Evolutionary conservation across 257 asterid genomes (phyloP), one percentile per base, ranked within the genome.

Genomic region (Salvia rosmarinus): DNA sequence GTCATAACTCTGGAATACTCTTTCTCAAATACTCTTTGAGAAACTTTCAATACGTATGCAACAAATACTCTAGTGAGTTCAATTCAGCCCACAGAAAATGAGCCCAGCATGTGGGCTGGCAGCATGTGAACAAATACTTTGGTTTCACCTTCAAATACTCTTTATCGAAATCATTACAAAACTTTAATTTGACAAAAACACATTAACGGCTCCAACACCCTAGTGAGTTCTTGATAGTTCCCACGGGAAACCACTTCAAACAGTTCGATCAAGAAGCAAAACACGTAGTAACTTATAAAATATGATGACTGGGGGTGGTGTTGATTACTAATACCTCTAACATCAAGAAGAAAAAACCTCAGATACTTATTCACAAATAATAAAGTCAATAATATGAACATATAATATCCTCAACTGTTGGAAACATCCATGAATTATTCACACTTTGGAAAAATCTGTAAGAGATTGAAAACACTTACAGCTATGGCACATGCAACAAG

Each of bases 401-500:
- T 0, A 71, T 10, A 56, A 49, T 52, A 64, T 64, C 61, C 44
- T 25, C 56, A 50, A 17, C 6, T 16, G 28, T n/a, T 11, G 30
- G 51, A 52, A 2, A 57, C 19, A 32, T 57, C 7, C 56, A 43
- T 16, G 52, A 74, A 28, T 54, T 46, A 28, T 54, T 46, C 57
- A 23, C 14, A 14, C 28, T 4, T 34, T 3, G 35, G 28, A 23
- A 74, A 61, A 56, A 35, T 11, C 4, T 4, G 40, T 11, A 42
- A 70, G 55, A 59, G 37, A 66, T 64, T 49, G 55, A 71, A 64
- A 35, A 57, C 67, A 83, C 97, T 90, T 90, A 92, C 98, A 25
- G 89, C 98, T 64, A 92, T 60, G 35, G 93, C 69, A 79, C 98
- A 92, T 2, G 90, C 96, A 78, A 90, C 58, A 76, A 92, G 96